Base-by-base conservation (phyloP, 2,329 filamentous ascomycete genomes). In the Cercospora zeae-maydis region DNA sequence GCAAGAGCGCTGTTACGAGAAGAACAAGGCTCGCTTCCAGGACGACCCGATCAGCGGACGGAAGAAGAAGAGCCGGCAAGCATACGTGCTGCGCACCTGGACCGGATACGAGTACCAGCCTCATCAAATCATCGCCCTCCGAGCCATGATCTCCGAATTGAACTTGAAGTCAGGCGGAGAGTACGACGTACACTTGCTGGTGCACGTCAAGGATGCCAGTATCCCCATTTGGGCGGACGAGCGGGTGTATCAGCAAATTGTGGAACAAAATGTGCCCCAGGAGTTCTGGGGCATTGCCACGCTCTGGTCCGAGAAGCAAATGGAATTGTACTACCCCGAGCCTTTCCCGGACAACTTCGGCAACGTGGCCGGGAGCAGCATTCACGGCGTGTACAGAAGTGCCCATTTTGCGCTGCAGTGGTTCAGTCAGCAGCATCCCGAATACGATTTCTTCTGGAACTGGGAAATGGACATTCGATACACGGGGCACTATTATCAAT, bases 301-400 rank as follows among this genome's bases (percentile, higher is more conserved):
- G 0, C 83, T 98, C 6, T 99, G 95, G 95, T 95, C 91, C 0
- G 92, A 96, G 76, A 88, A 89, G 24, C 92, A 97, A 77, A 97
- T 98, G 92, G 83, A 89, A 58, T 85, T 92, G 62, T 84, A 96
- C 70, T 99, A 98, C 77, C 90, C 95, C 58, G 91, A 90, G 54
- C 87, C 96, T 27, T 88, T 91, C 72, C 91, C 96, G 66, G 86
- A 90, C 51, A 92, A 87, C 76, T 82, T 83, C 67, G 82, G 83
- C 62, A 84, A 89, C 56, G 82, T 96, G 61, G 79, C 79, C 51
- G 78, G 77, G 53, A 76, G 75, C 11, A 90, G 91, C 1, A 87
- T 96, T 0, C 93, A 98, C 75, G 93, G 93, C 16, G 92, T 96
- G 8, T 98, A 98, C 78, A 89, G 95, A 63, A 78, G 77, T 63